phyloP scores from a whole-genome alignment of 2,329 filamentous ascomycete species.

The Penicillium sp. region DNA sequence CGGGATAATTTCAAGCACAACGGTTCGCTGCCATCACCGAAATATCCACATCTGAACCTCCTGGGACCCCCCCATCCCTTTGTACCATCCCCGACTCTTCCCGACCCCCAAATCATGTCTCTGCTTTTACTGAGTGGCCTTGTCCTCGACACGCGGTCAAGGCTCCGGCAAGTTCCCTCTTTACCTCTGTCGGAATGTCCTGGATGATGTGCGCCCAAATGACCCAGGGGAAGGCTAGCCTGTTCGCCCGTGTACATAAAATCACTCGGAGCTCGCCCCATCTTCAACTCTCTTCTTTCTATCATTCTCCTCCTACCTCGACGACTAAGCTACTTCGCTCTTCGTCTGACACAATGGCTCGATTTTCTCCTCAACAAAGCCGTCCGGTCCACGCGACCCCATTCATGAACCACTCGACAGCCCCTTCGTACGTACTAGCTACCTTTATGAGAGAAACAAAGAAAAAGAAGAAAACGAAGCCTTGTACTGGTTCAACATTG shows the following conservation, averaged over 20 bases:
- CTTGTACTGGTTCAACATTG: background rate
- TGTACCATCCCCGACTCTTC: conserved; percentile 28
- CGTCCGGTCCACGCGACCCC: conserved; percentile 39
- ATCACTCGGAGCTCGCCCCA: conserved; percentile 26
- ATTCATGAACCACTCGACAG: conserved; percentile 31
- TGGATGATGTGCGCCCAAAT: conserved; percentile 30
- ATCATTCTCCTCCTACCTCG: conserved; percentile 20
- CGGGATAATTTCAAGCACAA: conserved; percentile 15
- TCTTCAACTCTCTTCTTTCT: conserved; percentile 13
- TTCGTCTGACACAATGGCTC: conserved; percentile 36
- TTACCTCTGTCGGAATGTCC: conserved; percentile 50
- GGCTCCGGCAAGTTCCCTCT: conserved; percentile 44
- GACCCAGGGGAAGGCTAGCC: conserved; percentile 32
- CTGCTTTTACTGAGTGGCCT: conserved; percentile 21
- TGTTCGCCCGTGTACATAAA: conserved; percentile 36
- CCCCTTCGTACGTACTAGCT: conserved; percentile 31
- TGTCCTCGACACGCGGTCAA: conserved; percentile 17
- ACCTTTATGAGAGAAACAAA: background rate
- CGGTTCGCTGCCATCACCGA: conserved; percentile 31
- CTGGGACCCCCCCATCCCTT: conserved; percentile 15
- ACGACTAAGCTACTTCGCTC: conserved; percentile 24
- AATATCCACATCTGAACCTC: conserved; percentile 23
- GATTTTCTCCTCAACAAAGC: conserved; percentile 36
- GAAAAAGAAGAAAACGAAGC: background rate
- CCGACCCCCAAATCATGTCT: conserved; percentile 26